Percentiles rank a stretch among this genome's conserved stretches.
Evolutionary conservation across 495 filamentous ascomycete species (phyloP).

Genomic region (Tuber calosporum): DNA sequence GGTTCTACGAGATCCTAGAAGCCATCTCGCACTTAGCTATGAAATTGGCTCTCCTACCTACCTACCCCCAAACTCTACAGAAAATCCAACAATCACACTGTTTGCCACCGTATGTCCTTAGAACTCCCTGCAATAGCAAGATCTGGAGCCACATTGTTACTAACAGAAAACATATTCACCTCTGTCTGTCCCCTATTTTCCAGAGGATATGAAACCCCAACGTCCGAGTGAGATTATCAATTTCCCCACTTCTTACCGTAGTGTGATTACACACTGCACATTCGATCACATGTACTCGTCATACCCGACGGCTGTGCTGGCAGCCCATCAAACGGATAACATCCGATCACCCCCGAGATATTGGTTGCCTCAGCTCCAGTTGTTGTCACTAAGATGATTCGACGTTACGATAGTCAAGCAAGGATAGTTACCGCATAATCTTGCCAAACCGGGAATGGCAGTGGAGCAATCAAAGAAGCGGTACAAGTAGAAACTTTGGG

Average conservation of each 20-base stretch:
- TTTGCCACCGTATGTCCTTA: not conserved
- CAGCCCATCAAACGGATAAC: not conserved
- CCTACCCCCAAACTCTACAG: not conserved
- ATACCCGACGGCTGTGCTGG: not conserved
- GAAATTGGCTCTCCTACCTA: not conserved
- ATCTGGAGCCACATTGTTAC: not conserved
- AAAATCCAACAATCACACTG: not conserved
- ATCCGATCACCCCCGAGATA: not conserved
- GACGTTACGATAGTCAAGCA: no score
- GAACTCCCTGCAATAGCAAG: not conserved
- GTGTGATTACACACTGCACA: not conserved
- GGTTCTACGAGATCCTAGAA: no score
- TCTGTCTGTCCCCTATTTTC: not conserved
- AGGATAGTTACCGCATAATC: not conserved
- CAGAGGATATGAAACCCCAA: no score
- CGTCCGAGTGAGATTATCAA: no score
- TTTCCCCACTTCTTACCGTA: not conserved
- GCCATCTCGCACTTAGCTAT: no score
- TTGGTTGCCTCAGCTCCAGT: not conserved
- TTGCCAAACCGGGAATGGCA: not conserved
- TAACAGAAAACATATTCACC: not conserved
- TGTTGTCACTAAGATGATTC: no score
- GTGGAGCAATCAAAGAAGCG: no score
- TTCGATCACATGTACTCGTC: not conserved
- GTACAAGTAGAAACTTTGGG: no score